These are phyloP conservation scores for Aegilops longissima DNA, from an alignment of 176 grass and related monocot species.

Conservation along the genomic window DNA sequence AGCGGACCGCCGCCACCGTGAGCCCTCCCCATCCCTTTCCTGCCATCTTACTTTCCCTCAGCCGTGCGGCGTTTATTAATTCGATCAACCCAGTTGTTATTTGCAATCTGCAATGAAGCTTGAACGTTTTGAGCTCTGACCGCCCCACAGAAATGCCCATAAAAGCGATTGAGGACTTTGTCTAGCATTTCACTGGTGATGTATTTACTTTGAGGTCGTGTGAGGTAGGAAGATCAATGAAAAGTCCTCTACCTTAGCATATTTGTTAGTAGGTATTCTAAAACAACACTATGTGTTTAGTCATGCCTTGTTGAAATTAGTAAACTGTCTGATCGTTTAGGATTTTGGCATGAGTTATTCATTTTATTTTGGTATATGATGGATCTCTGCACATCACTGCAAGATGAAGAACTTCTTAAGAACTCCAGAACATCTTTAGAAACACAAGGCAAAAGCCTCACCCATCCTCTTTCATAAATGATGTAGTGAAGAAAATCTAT, in stretches of 20 bases:
- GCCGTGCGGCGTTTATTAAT: not conserved
- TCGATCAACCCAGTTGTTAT: not conserved
- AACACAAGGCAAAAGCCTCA: not conserved
- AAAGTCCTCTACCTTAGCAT: not conserved
- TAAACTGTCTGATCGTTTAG: not conserved
- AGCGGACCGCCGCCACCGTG: constrained; percentile 71
- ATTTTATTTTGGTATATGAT: not conserved
- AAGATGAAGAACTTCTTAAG: not conserved
- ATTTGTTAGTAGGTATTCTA: not conserved
- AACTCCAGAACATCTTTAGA: not conserved
- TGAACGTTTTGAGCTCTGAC: not conserved
- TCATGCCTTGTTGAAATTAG: not conserved
- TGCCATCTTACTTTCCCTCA: not conserved
- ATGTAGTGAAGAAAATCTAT: not conserved
- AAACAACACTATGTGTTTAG: not conserved
- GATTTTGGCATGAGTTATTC: not conserved
- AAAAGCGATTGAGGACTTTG: not conserved
- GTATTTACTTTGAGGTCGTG: not conserved
- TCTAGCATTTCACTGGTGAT: not conserved
- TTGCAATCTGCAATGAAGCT: not conserved
- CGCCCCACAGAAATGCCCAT: not conserved
- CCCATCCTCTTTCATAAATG: not conserved
- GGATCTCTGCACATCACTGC: not conserved
- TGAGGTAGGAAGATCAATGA: not conserved
- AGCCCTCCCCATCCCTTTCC: not conserved